These are phyloP conservation scores for Nigrospora oryzae DNA, from an alignment of 2,329 filamentous ascomycete genomes.

Conservation along the genomic window DNA sequence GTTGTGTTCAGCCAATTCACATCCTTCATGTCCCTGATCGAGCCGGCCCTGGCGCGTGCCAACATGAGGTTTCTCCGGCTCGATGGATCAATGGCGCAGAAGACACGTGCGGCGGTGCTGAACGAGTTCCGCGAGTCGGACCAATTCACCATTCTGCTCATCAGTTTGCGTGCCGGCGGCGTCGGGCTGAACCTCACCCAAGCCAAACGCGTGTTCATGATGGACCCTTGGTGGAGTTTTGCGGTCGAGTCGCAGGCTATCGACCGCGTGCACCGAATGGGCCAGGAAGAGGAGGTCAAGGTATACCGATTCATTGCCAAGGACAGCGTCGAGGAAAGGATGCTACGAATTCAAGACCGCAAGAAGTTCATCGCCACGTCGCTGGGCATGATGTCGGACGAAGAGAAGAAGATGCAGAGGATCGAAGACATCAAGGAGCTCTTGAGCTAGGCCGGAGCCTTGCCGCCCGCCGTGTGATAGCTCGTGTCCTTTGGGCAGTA, in stretches of 20 bases:
- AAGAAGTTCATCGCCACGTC: slow-evolving; percentile 97
- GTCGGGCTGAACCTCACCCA: slow-evolving; percentile 89
- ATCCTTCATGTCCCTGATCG: slow-evolving; percentile 86
- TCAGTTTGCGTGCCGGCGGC: slow-evolving; percentile 82
- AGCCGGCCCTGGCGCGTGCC: slow-evolving; percentile 64
- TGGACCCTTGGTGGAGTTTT: slow-evolving; percentile 99
- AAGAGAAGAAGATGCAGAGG: slow-evolving; percentile 81
- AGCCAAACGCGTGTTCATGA: slow-evolving; percentile 90
- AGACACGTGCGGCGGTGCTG: slow-evolving; percentile 71
- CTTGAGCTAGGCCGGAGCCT: slow-evolving; percentile 44
- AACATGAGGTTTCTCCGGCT: slow-evolving; percentile 78
- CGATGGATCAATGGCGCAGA: slow-evolving; percentile 85
- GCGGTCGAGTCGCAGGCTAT: slow-evolving; percentile 95
- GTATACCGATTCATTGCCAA: slow-evolving; percentile 85
- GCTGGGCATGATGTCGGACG: slow-evolving; percentile 88
- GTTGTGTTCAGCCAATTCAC: slow-evolving; percentile 98
- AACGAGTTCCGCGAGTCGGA: slow-evolving; percentile 56
- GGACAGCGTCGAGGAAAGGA: slow-evolving; percentile 88
- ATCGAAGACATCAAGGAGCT: slow-evolving; percentile 94
- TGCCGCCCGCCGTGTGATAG: too few relatives aligned
- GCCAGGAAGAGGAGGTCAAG: slow-evolving; percentile 76
- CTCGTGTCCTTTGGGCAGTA: too few relatives aligned
- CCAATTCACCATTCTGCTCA: slow-evolving; percentile 66
- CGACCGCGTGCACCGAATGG: slow-evolving; percentile 95
- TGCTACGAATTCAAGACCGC: slow-evolving; percentile 85